Conservation (phyloP, 495 filamentous ascomycete genomes). For the Parachaetomium inaequale region DNA sequence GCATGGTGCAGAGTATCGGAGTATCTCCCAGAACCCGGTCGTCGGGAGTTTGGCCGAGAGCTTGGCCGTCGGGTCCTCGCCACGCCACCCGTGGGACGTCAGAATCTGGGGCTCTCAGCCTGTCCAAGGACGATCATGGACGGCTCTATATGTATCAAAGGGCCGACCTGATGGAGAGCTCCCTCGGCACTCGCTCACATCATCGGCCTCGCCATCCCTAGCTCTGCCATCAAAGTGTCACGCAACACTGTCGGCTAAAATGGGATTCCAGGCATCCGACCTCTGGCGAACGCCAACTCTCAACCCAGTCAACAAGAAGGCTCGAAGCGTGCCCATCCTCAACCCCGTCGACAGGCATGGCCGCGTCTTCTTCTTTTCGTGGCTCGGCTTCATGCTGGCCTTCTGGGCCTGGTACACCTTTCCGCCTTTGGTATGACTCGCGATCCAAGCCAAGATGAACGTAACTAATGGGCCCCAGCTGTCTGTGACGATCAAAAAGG, state of each 20-base stretch:
- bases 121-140: neutral
- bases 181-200: neutral
- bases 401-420: slow-evolving; percentile 93
- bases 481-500: slow-evolving; percentile 69
- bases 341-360: slow-evolving; percentile 82
- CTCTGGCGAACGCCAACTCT: slow-evolving; percentile 59
- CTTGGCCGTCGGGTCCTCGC: neutral
- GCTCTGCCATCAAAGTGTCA: neutral
- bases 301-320: slow-evolving; percentile 78
- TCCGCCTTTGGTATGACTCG: slow-evolving; percentile 65
- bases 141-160: neutral
- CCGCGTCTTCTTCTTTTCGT: slow-evolving; percentile 89
- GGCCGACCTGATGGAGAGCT: neutral
- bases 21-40: neutral
- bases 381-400: slow-evolving; percentile 92
- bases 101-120: neutral
- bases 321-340: slow-evolving; percentile 72
- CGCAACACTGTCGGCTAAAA: neutral
- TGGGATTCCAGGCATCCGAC: slow-evolving; percentile 45
- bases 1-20: neutral
- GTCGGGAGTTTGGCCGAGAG: neutral
- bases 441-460: neutral
- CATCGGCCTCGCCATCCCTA: neutral
- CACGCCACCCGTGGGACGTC: neutral
- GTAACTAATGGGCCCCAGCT: slow-evolving; percentile 40